These are phyloP conservation scores for Penicillium sp. DNA, from an alignment of 2,329 filamentous ascomycete genomes.

Conservation along the genomic window DNA sequence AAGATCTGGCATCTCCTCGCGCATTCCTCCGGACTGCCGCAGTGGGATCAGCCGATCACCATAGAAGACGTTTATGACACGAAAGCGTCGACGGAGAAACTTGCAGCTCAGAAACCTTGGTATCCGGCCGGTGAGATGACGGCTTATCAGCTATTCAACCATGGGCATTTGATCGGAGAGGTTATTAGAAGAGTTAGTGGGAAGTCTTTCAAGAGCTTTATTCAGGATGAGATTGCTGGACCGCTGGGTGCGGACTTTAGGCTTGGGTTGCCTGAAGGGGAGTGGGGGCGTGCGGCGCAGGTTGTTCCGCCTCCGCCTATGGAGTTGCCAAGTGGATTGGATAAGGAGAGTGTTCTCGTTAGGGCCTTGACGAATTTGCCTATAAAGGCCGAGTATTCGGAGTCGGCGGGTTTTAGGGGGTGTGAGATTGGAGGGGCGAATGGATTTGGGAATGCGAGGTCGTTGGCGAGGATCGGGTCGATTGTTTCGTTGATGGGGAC, in stretches of 20 bases:
- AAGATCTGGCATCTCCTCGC: slow-evolving; percentile 27
- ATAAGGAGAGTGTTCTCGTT: slow-evolving; percentile 27
- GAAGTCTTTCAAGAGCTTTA: slow-evolving; percentile 44
- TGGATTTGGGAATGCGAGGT: slow-evolving; percentile 47
- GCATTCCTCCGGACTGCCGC: slow-evolving; percentile 20
- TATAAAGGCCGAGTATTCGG: slow-evolving; percentile 20
- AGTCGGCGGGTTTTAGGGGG: slow-evolving; percentile 35
- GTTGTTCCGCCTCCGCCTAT: slow-evolving; percentile 22
- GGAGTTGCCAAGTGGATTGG: not conserved
- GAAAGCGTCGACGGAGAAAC: slow-evolving; percentile 23
- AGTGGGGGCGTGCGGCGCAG: slow-evolving; percentile 42
- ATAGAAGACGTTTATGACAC: slow-evolving; percentile 35
- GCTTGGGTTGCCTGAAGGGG: slow-evolving; percentile 43
- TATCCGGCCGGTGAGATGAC: slow-evolving; percentile 41
- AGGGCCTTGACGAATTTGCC: slow-evolving; percentile 33
- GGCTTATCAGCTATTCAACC: slow-evolving; percentile 38
- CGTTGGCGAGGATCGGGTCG: slow-evolving; percentile 43
- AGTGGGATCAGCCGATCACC: slow-evolving; percentile 30
- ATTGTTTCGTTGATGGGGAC: slow-evolving; percentile 34
- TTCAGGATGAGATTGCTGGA: slow-evolving; percentile 42
- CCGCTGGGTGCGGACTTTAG: slow-evolving; percentile 49
- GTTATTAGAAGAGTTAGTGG: slow-evolving; percentile 44
- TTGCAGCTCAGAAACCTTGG: slow-evolving; percentile 41
- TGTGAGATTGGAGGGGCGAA: slow-evolving; percentile 45
- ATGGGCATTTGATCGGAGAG: slow-evolving; percentile 46